These are phyloP conservation scores for Starmera stellimalicola DNA, from an alignment of 1,139 yeast species.

Conservation along the genomic window DNA sequence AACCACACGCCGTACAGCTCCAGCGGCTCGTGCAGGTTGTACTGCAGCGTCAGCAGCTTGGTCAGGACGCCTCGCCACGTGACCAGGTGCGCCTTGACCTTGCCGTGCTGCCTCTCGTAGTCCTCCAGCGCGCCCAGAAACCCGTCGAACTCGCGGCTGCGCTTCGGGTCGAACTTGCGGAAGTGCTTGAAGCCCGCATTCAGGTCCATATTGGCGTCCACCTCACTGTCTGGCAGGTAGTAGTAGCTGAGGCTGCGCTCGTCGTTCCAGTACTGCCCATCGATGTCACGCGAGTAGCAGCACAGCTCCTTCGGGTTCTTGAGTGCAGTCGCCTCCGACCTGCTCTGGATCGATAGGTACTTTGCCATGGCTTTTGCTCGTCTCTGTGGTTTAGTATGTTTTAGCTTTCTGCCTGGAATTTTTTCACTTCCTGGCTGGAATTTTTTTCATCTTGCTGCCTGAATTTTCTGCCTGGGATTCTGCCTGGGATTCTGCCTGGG, in stretches of 20 bases:
- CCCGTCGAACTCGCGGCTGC: slow-evolving; percentile 48
- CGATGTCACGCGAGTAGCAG: slow-evolving; percentile 42
- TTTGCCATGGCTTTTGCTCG: too few relatives aligned
- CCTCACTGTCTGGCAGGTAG: slow-evolving; percentile 64
- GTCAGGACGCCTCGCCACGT: slow-evolving; percentile 84
- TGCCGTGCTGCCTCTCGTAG: slow-evolving; percentile 43
- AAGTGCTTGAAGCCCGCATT: slow-evolving; percentile 55
- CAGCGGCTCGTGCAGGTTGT: slow-evolving; percentile 44
- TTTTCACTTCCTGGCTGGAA: too few relatives aligned
- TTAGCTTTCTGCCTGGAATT: too few relatives aligned
- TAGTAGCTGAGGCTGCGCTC: slow-evolving; percentile 51
- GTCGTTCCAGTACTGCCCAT: slow-evolving; percentile 38
- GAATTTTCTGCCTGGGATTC: too few relatives aligned
- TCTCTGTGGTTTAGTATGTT: too few relatives aligned
- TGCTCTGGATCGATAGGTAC: slow-evolving; percentile 33
- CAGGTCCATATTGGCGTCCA: slow-evolving; percentile 50
- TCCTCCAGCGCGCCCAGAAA: slow-evolving; percentile 44
- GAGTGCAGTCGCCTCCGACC: slow-evolving; percentile 45
- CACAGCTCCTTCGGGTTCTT: slow-evolving; percentile 70
- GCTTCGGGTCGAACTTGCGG: slow-evolving; percentile 41
- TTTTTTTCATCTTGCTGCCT: too few relatives aligned
- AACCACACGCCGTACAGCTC: slow-evolving; percentile 52
- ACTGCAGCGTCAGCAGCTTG: slow-evolving; percentile 53
- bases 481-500: too few relatives aligned
- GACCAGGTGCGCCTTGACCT: slow-evolving; percentile 53